Evolutionary conservation across 2,329 filamentous ascomycete species (phyloP).

Genomic region (Cytospora paraplurivora): DNA sequence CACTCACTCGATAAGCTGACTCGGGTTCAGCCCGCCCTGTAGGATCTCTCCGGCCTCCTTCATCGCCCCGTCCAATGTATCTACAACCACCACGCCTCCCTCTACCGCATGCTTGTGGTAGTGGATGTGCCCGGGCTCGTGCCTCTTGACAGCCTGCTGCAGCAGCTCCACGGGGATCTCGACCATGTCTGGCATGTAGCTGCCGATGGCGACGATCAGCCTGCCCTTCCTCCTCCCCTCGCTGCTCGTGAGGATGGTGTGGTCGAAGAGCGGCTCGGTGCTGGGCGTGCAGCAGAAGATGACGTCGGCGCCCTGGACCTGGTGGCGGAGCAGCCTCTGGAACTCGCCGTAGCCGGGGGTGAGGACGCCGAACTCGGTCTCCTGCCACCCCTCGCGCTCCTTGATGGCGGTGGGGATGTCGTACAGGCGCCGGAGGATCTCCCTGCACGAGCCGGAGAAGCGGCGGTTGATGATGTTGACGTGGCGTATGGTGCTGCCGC

Average conservation of each 20-base stretch:
- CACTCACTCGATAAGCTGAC: constrained; percentile 76
- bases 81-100: constrained; percentile 69
- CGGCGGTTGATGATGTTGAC: constrained; percentile 82
- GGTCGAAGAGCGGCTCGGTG: constrained; percentile 73
- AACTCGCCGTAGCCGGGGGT: constrained; percentile 73
- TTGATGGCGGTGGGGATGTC: constrained; percentile 47
- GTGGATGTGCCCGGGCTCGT: constrained; percentile 53
- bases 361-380: constrained; percentile 67
- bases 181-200: constrained; percentile 71
- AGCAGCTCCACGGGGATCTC: constrained; percentile 81
- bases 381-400: constrained; percentile 61
- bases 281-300: constrained; percentile 90
- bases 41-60: constrained; percentile 87
- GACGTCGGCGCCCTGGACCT: constrained; percentile 72
- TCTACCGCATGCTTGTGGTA: constrained; percentile 68
- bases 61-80: constrained; percentile 76
- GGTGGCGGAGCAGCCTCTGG: constrained; percentile 66
- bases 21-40: constrained; percentile 70
- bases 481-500: constrained; percentile 69
- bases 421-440: constrained; percentile 53
- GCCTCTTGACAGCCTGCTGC: constrained; percentile 57
- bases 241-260: constrained; percentile 68
- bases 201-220: constrained; percentile 73
- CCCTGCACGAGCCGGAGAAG: constrained; percentile 60
- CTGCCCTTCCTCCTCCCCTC: constrained; percentile 71